phyloP scores from a whole-genome alignment of 2,329 filamentous ascomycete genomes.

The Apiospora phragmitis region DNA sequence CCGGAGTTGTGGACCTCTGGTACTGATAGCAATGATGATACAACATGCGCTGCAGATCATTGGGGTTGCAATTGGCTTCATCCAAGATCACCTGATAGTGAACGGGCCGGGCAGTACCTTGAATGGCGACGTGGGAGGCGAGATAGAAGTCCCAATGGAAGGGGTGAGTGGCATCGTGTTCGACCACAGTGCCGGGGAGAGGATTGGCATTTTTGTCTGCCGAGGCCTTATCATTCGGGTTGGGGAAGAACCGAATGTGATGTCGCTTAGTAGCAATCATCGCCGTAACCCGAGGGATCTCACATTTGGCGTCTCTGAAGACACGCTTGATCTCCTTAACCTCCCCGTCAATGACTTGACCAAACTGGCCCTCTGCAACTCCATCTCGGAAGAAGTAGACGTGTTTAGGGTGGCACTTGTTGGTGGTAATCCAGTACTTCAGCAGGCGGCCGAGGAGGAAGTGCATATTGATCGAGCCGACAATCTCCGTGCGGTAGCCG shows the following conservation, averaged over 20 bases:
- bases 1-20: conserved; percentile 85
- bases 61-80: conserved; percentile 67
- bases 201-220: conserved; percentile 79
- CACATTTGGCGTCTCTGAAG: conserved; percentile 43
- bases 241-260: conserved; percentile 89
- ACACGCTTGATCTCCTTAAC: conserved; percentile 67
- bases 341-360: conserved; percentile 77
- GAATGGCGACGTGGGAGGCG: conserved; percentile 70
- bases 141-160: conserved; percentile 86
- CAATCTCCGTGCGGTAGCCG: conserved; percentile 77
- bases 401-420: conserved; percentile 62
- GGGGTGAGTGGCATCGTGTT: conserved; percentile 86
- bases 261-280: conserved; percentile 92
- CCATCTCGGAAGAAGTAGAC: conserved; percentile 94
- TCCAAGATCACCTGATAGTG: conserved; percentile 91
- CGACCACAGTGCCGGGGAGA: conserved; percentile 82
- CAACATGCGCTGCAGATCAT: conserved; percentile 80
- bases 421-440: conserved; percentile 61
- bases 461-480: conserved; percentile 66
- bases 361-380: conserved; percentile 84
- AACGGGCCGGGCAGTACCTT: conserved; percentile 89
- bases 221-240: conserved; percentile 44
- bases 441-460: conserved; percentile 66
- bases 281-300: conserved; percentile 71
- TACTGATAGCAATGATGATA: conserved; percentile 97